Base-by-base conservation (phyloP, 192 early-diverging fungal species). In the Chytriomyces confervae region DNA sequence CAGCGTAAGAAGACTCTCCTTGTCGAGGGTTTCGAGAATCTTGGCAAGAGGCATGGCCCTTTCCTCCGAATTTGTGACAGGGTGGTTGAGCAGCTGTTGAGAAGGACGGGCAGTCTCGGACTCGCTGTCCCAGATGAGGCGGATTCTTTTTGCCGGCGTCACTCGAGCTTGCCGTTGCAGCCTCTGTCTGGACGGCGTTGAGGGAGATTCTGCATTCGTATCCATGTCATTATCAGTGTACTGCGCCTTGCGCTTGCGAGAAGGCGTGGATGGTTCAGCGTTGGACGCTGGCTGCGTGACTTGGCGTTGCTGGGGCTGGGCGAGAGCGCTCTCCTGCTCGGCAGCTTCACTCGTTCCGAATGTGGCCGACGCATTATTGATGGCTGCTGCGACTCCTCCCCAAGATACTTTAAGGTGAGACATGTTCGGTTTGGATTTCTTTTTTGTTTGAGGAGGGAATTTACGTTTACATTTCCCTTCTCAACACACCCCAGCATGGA, bases 1-100 rank as follows among this genome's bases (percentile, higher is more conserved):
- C 43, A 99, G 84, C 61, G 80, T 76, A 20, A 96, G 83, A 57
- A 98, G 86, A 70, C 93, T 89, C 20, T 91, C 86, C 66, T 93
- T 90, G 63, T 91, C 89, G 13, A 96, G 86, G 43, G 89, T 79
- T 23, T 79, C 78, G 44, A 79, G 78, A 43, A 79, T 65, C 43
- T 66, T 46, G 7, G 62, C 62, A 20, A 79, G 62, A 6, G 78
- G 78, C 16, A 79, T 44, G 7, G 64, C 45, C 45, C 67, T 29
- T 43, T 64, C 63, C 20, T 57, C 53, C 20, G 53, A 11, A 57
- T 11, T 57, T 18, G 53, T 57, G 20, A 20, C 20, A 1, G 29
- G 11, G 62, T 18, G 16, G 5, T 13, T 60, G 53, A 20, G 16
- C 10, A 65, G 2, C 11, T 43, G 11, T 11, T 29, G 63, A 13